Base-by-base conservation (phyloP, 768 basidiomycete species). In the Lyophyllum shimeji region DNA sequence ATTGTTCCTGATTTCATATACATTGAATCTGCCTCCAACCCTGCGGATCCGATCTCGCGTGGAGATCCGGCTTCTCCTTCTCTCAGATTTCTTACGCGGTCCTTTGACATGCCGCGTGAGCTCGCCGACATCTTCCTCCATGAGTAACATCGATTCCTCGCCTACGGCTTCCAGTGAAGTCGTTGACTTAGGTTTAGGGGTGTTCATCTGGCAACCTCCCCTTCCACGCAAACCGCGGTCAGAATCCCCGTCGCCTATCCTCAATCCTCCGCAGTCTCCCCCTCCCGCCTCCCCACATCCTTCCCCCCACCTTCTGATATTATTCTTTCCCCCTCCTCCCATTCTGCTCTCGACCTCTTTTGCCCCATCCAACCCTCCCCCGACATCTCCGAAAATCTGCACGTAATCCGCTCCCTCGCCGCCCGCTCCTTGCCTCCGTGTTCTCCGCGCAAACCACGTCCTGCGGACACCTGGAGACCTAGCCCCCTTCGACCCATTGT, bases 1-100 rank as follows among this genome's bases (percentile, higher is more conserved):
- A 40, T 51, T 20, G 25, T 63, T 1, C 33, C 46, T 21, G 42
- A 49, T 13, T 56, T 44, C 24, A 23, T 1, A 2, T 50, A 56
- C 23, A 45, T 69, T 21, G 20, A 34, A 2, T 63, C 69, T 25
- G 55, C 27, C 2, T 25, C 53, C 1, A 70, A 71, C 47, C 65
- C 55, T 7, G 66, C 70, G 5, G 69, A 70, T 45, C 46, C 5
- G 17, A 45, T 52, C 50, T 57, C 24, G 20, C 18, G 27, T 49
- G 45, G 56, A 42, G 45, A 29, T 4, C 44, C 15, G 31, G 50
- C 31, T 15, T 43, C 25, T 12, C 34, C 40, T 17, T 27, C n/a
- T 39, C 33, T 3, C 5, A 40, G 13, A 29, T 43, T 27, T 24
- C 9, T 57, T 17, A 6, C 21, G 7, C 9, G 34, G 6, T 0